Evolutionary conservation across 106 monocot genomes (phyloP), one percentile per base, ranked within the genome.

Genomic region (Dioscorea dumetorum): DNA sequence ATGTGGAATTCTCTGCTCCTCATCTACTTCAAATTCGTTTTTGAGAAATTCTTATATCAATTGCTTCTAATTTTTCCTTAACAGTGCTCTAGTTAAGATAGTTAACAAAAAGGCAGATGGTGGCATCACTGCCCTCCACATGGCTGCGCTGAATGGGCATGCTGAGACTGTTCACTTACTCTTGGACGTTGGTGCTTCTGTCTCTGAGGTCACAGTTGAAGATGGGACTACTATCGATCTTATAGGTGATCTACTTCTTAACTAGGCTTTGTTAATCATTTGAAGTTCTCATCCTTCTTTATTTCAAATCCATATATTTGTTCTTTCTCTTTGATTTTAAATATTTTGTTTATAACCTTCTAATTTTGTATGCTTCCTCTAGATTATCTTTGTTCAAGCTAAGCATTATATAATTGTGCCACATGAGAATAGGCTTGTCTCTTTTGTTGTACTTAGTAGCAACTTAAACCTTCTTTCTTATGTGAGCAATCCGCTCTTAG

Each of bases 141-240:
- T 99, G 97, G 89, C 97, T 20, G 92, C 97, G 53, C 63, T 99
- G 33, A 87, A 99, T 79, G 89, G 97, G 4, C 92, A 92, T 67
- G 67, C 74, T 22, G 92, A 92, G 66, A 70, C 81, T 70, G 77
- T 99, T 63, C 90, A 92, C 21, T 78, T 99, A 61, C 76, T 99
- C 24, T 70, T 99, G 67, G 97, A 99, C 72, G 75, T 92, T 76
- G 97, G 97, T 48, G 92, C 89, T 58, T 79, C 59, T 83, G 82
- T 90, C 52, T 81, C 81, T 24, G 79, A 78, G 50, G 73, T 82
- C 68, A 99, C 89, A 14, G 62, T 99, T 19, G 92, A 99, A 64
- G 97, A 99, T 76, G 92, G 92, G 24, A 77, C 97, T 33, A 89
- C 90, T 62, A 85, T 99, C 57, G 92, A 97, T 70, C 76, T 97